Evolutionary conservation across 139 green algal genomes (phyloP), one percentile per base, ranked within the genome.

Genomic region (Chlorella sp.): DNA sequence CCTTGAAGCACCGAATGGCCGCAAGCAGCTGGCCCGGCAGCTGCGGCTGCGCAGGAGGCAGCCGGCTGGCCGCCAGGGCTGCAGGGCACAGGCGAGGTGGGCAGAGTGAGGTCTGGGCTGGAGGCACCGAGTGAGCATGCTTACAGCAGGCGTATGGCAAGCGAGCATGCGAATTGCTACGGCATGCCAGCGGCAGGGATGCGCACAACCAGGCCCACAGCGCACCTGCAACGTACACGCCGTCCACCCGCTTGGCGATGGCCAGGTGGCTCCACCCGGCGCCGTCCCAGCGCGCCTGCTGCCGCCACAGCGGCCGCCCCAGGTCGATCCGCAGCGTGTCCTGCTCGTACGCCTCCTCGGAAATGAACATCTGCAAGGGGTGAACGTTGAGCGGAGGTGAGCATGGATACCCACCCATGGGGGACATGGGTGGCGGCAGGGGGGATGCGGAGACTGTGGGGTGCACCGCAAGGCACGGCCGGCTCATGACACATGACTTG

Each of bases 241-340:
- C 84, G 32, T 68, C 41, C 13, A 20, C 19, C 3, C 83, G 79
- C 43, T 38, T 24, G 16, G 43, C 64, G 2, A 85, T 11, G 43
- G 41, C 36, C 69, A 83, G 36, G 41, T 73, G 22, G 28, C 4
- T 75, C 64, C 48, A 68, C 32, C 79, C 73, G 1, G 56, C 84
- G 19, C 38, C 36, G 28, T 88, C 76, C 76, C 84, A 88, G 62
- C 46, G 60, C 4, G 70, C 65, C 2, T 7, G 44, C 79, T 88
- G 84, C 41, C 64, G 46, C 75, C 76, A 84, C n/a, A 72, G 60
- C 24, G 58, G 22, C 17, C 32, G 41, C 26, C 11, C 24, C 32
- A 88, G 26, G 17, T 76, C 36, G 16, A 82, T 43, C 54, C 30
- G 70, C 72, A 86, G 36, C 41, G 40, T 17, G 36, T 24, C 36